Percentiles rank a stretch among this genome's conserved stretches.
These are phyloP conservation scores for Aspergillus felis DNA, from an alignment of 2,329 filamentous ascomycete species.

Conservation along the genomic window DNA sequence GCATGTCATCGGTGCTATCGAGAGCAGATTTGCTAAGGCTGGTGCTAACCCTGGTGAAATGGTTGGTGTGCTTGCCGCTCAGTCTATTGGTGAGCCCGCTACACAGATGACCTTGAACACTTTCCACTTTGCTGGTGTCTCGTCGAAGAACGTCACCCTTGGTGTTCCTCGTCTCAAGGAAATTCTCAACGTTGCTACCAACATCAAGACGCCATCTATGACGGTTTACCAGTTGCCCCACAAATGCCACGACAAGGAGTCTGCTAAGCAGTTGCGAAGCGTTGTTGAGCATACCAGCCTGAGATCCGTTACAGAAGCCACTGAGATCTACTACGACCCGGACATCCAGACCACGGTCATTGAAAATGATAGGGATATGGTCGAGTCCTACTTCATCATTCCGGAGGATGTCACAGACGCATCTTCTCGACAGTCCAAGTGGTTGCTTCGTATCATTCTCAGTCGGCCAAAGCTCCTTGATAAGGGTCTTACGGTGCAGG, in stretches of 20 bases:
- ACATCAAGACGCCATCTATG: conserved; percentile 99
- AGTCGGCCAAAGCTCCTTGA: conserved; percentile 93
- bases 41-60: conserved; percentile 93
- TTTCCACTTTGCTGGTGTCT: conserved; percentile 99
- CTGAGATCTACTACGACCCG: conserved; percentile 97
- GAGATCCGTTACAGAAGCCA: conserved; percentile 82
- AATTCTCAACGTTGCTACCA: conserved; percentile 94
- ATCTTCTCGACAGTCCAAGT: conserved; percentile 71
- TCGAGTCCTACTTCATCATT: conserved; percentile 94
- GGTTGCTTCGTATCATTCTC: conserved; percentile 89
- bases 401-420: conserved; percentile 73
- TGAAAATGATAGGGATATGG: conserved; percentile 83
- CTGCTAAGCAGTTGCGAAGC: conserved; percentile 80
- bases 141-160: conserved; percentile 98
- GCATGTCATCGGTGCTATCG: conserved; percentile 85
- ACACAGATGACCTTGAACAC: conserved; percentile 99
- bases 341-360: conserved; percentile 83
- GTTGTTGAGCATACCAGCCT: conserved; percentile 92
- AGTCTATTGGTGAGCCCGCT: conserved; percentile 97
- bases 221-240: conserved; percentile 73
- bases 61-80: conserved; percentile 95
- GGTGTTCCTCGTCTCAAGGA: conserved; percentile 99
- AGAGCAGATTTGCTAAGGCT: conserved; percentile 80
- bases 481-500: conserved; percentile 80
- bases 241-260: conserved; percentile 64